phyloP scores from a whole-genome alignment of 2,329 filamentous ascomycete species.

The Botrytis hyacinthi region DNA sequence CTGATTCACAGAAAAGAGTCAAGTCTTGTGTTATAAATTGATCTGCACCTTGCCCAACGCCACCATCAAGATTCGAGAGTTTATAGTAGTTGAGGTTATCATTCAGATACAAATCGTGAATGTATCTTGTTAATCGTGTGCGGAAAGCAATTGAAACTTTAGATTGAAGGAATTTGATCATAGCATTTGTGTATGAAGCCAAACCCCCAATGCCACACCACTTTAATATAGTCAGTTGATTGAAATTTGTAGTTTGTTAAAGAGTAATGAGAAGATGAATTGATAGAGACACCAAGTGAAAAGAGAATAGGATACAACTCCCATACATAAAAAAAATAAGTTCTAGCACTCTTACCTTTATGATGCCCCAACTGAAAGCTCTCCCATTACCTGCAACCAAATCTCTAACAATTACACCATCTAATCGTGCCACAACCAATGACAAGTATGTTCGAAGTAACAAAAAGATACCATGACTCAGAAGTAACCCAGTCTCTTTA shows the following conservation, averaged over 20 bases:
- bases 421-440: slow-evolving; percentile 84
- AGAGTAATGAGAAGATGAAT: slow-evolving; percentile 1
- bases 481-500: slow-evolving; percentile 87
- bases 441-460: slow-evolving; percentile 93
- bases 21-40: slow-evolving; percentile 98
- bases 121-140: slow-evolving; percentile 90
- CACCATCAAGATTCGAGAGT: slow-evolving; percentile 86
- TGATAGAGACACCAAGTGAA: not conserved
- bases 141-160: slow-evolving; percentile 98
- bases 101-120: slow-evolving; percentile 94
- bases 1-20: slow-evolving; percentile 89
- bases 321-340: not conserved
- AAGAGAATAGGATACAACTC: not conserved
- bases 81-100: slow-evolving; percentile 97
- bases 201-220: slow-evolving; percentile 94
- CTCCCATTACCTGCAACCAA: slow-evolving; percentile 92
- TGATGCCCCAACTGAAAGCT: slow-evolving; percentile 80
- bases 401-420: slow-evolving; percentile 94
- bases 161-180: slow-evolving; percentile 97
- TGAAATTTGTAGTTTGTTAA: not conserved
- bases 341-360: slow-evolving; percentile 57
- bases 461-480: slow-evolving; percentile 87
- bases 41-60: slow-evolving; percentile 86
- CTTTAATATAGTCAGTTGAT: slow-evolving; percentile 38
- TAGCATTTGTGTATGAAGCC: slow-evolving; percentile 95